Percentiles rank a stretch among this genome's conserved stretches.
phyloP scores from a whole-genome alignment of 2,329 filamentous ascomycete species.

The Nakataea oryzae region DNA sequence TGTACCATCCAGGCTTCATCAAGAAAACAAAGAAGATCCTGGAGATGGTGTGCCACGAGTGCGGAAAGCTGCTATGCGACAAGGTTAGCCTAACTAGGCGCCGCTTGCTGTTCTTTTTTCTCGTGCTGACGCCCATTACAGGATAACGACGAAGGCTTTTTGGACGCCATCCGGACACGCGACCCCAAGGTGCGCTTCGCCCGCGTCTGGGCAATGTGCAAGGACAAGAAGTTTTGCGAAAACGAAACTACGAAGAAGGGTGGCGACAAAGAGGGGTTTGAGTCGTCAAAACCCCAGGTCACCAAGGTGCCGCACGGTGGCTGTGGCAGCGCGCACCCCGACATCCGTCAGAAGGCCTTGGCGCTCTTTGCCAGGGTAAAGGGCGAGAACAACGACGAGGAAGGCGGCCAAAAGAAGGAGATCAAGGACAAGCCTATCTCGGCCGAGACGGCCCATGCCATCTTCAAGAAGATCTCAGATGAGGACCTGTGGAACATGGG shows the following conservation, averaged over 20 bases:
- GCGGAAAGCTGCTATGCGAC: constrained; percentile 94
- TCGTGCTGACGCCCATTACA: constrained; percentile 2
- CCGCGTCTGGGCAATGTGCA: constrained; percentile 83
- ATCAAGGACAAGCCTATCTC: constrained; percentile 70
- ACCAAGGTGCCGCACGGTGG: constrained; percentile 55
- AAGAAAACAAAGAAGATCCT: constrained; percentile 99
- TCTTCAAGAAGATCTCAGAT: constrained; percentile 77
- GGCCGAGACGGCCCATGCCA: constrained; percentile 72
- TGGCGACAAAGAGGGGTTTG: constrained; percentile 32
- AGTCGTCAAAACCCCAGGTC: not conserved
- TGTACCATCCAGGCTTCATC: constrained; percentile 92
- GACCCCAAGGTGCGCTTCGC: constrained; percentile 94
- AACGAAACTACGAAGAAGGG: constrained; percentile 59
- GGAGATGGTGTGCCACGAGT: constrained; percentile 98
- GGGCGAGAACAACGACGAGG: constrained; percentile 68
- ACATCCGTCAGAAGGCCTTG: constrained; percentile 77
- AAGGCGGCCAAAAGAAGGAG: constrained; percentile 53
- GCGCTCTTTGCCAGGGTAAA: constrained; percentile 57
- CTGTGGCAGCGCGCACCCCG: constrained; percentile 84
- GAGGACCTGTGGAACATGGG: constrained; percentile 80
- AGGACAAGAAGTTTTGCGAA: constrained; percentile 77
- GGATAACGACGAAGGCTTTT: constrained; percentile 66
- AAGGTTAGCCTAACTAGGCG: constrained; percentile 65
- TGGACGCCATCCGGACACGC: constrained; percentile 69
- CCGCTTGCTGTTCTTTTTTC: not conserved